Evolutionary conservation across 257 asterid genomes (phyloP), one percentile per base, ranked within the genome.

Genomic region (Solanum chilense): DNA sequence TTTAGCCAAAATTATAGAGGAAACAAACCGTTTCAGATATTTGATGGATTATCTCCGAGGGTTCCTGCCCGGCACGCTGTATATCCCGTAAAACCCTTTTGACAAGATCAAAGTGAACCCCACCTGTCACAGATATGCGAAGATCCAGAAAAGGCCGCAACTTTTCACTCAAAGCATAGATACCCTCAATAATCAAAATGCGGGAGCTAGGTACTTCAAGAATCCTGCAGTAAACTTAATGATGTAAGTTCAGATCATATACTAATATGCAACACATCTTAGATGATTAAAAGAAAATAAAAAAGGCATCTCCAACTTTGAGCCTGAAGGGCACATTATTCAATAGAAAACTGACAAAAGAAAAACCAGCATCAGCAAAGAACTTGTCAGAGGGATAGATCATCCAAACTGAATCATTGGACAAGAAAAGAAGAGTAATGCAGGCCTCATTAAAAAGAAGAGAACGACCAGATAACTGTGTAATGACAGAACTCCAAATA

Each of bases 21-120:
- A 87, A 41, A 92, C 94, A 73, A 85, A 97, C 99, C 89, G 99
- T 97, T 92, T 97, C 99, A 84, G 99, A 97, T 89, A 97, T 97
- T 88, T 97, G 99, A 86, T 97, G 99, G 86, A 97, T 97, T 88
- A 97, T 97, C 93, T 97, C 99, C 89, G 96, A 97, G 9, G 99
- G 99, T 90, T 94, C 97, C 91, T 97, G 99, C 64, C 97, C 99
- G 71, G 96, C 99, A 86, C 99, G 96, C 85, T 96, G 98, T 89
- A 97, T 97, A 91, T 96, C 99, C 88, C 99, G 92, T 87, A 97
- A 91, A 90, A 97, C 99, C 89, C 98, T 94, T 91, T 97, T 97
- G 73, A 97, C 99, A 45, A 97, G 99, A 90, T 97, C 99, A 91
- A 97, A 96, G 91, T 97, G 99, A 77, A 97, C 99, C 35, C 99